Conservation (phyloP, 495 filamentous ascomycete species). For the Cudoniella acicularis region DNA sequence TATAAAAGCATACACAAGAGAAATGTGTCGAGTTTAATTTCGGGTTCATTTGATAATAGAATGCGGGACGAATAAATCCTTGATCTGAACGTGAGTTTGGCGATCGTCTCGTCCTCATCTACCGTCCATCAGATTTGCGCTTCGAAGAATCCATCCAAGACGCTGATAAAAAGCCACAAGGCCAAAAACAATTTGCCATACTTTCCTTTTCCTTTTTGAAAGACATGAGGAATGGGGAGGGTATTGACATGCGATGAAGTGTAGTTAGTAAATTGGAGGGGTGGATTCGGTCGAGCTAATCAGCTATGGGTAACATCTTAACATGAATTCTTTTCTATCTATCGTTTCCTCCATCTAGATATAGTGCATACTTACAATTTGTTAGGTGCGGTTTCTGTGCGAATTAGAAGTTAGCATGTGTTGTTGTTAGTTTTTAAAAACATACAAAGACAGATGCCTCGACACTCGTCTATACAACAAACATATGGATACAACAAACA, state of each 20-base stretch:
- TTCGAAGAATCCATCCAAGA: background rate
- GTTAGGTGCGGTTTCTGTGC: slow-evolving; percentile 22
- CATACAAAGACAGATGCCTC: no score
- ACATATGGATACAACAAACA: no score
- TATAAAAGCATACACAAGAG: no score
- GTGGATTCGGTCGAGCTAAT: background rate
- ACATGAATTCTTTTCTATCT: slow-evolving; percentile 16
- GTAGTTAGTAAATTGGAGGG: no score
- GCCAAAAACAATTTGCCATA: no score
- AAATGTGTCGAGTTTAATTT: no score
- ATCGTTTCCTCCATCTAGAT: slow-evolving; percentile 6
- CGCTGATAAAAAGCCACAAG: no score
- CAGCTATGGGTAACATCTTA: background rate
- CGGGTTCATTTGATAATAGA: no score
- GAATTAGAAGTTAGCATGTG: background rate
- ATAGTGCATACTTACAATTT: slow-evolving; percentile 26
- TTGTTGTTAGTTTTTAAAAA: no score
- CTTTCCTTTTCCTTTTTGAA: background rate
- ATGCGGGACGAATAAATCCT: no score
- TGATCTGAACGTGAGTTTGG: background rate
- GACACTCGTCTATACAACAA: no score
- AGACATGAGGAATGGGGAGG: background rate
- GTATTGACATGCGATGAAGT: background rate
- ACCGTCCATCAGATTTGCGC: no score
- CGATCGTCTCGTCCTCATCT: background rate